Percentiles rank a stretch among this genome's conserved stretches.
These are phyloP conservation scores for Cystobasidium tubakii DNA, from an alignment of 768 basidiomycete species.

Conservation along the genomic window DNA sequence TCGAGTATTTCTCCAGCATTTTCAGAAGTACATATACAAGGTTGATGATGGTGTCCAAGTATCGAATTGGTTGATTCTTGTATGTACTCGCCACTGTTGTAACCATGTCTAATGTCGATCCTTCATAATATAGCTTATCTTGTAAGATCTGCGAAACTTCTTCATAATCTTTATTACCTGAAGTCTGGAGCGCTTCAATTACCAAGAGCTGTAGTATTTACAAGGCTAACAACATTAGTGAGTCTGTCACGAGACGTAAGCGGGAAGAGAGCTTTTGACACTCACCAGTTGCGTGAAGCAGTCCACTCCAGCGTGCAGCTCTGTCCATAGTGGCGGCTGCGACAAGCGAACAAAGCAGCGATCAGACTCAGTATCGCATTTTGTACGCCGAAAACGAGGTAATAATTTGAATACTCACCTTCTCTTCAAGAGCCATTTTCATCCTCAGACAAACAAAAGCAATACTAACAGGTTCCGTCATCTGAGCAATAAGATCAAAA, in stretches of 20 bases:
- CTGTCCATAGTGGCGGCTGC: conserved; percentile 88
- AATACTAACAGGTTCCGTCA: conserved; percentile 79
- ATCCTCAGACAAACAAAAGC: conserved; percentile 84
- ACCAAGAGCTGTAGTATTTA: conserved; percentile 60
- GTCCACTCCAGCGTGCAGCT: conserved; percentile 87
- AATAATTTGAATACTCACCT: too few relatives aligned
- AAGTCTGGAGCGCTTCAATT: conserved; percentile 71
- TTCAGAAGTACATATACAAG: conserved; percentile 76
- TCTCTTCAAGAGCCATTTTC: conserved; percentile 82
- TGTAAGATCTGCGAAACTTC: conserved; percentile 77
- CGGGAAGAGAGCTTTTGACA: too few relatives aligned
- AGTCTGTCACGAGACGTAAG: too few relatives aligned
- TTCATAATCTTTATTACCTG: conserved; percentile 55
- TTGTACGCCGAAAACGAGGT: too few relatives aligned
- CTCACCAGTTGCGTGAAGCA: conserved; percentile 77
- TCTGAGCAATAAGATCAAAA: conserved; percentile 63
- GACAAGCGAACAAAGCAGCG: neutral
- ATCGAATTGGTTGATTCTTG: conserved; percentile 63
- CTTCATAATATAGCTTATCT: conserved; percentile 89
- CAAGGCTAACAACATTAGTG: too few relatives aligned
- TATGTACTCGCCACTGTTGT: conserved; percentile 70
- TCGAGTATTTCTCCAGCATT: conserved; percentile 84
- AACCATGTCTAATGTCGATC: conserved; percentile 83
- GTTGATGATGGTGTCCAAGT: conserved; percentile 78
- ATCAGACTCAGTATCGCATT: too few relatives aligned